Evolutionary conservation across 228 moss, liverwort and hornwort species (phyloP), one percentile per base, ranked within the genome.

Genomic region (Sphagnum magellanicum): DNA sequence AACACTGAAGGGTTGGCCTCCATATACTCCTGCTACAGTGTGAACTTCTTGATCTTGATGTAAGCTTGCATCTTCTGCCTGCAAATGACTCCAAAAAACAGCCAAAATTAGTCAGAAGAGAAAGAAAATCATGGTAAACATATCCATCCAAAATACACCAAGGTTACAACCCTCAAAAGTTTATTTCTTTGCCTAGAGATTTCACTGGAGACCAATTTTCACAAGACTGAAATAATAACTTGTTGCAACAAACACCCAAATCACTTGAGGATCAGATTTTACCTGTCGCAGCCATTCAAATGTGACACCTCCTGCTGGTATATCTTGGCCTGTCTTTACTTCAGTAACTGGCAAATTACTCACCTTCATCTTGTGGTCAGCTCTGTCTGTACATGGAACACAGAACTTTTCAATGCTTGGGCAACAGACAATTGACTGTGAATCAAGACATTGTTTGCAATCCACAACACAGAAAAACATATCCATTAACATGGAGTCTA

Each of bases 31-130:
- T 52, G 59, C 50, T 52, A 68, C 64, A 78, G 67, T 49, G 67
- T 77, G 49, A 75, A 66, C 49, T 71, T 84, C 5, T 78, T 77
- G 64, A 16, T 70, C 76, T 55, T 74, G 75, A 62, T 83, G 78
- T 52, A 89, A 59, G 66, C 87, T 87, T 53, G 93, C 93, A 69
- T 79, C 85, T 70, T 93, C 90, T 0, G 89, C 89, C 77, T 93
- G 82, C 15, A 74, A 72, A 50, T 74, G 71, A 77, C 77, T 75
- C 63, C 49, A 32, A 4, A 10, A 5, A 14, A 16, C 49, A 53
- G 52, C 16, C 16, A 32, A 32, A 32, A 32, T 32, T 32, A 32
- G 32, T 32, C 32, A 32, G 3, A 32, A 32, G 32, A 32, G 10
- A 15, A 6, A 10, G 52, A 68, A 17, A 68, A 68, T 51, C 6